Base-by-base conservation (phyloP, 2,329 filamentous ascomycete genomes). In the Fusarium sp. region DNA sequence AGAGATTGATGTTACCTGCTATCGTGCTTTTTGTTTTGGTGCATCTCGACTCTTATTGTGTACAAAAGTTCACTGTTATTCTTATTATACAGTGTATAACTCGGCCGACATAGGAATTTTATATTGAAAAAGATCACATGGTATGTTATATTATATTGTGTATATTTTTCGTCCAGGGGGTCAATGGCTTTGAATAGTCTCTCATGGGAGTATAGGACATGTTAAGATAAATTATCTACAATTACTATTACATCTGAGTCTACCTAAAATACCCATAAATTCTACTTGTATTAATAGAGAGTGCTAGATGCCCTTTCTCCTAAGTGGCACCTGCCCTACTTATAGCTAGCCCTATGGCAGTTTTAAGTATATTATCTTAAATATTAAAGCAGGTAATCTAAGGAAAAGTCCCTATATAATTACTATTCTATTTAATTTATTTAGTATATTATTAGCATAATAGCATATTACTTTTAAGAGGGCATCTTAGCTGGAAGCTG, bases 341-440 rank as follows among this genome's bases (percentile, higher is more conserved):
- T 23, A 24, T 57, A 57, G 53, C 59, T 24, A 31, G 29, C 59
- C 8, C 46, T 57, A 57, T 41, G 20, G 59, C 53, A 57, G 46
- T 39, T 57, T 57, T 13, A 63, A 49, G 59, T 47, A 63, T 23
- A 44, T 64, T 38, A 15, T 44, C 39, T 33, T 24, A 23, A 54
- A 63, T 29, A 24, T 58, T 37, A 63, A 58, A 39, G 37, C 60
- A 63, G 60, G 39, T 63, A 20, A 23, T 54, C n/a, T 39, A 31
- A 20, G 18, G 42, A 13, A 44, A 31, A 31, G 26, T 31, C 20
- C 3, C 26, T n/a, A 44, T 44, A 24, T 18, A 31, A 15, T 24
- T 16, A 18, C 24, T 31, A 44, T 44, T 33, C 43, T n/a, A 31
- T 46, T n/a, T 46, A 46, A 26, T 46, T 46, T n/a, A 46, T 46